Percentiles rank a stretch among this genome's conserved stretches.
Evolutionary conservation across 441 rosid species (phyloP).

Genomic region (Sinapis alba): DNA sequence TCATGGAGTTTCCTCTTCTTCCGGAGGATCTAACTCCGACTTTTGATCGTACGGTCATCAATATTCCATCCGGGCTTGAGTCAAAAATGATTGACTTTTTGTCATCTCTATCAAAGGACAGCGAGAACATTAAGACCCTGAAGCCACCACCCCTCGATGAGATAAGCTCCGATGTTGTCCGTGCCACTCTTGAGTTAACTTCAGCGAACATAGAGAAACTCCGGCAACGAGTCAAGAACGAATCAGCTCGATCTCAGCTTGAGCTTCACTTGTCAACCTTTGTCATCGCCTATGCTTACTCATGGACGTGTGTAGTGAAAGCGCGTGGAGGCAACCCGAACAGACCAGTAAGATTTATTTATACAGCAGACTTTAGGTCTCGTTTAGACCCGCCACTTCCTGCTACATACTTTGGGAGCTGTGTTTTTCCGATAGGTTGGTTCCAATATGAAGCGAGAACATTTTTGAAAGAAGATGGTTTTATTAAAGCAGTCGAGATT

Average conservation of each 20-base stretch:
- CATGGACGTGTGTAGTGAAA: conserved; percentile 36
- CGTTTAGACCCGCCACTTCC: conserved; percentile 35
- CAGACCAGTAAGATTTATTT: conserved; percentile 4
- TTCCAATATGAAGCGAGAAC: conserved; percentile 5
- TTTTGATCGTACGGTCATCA: not conserved
- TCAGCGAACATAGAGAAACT: conserved; percentile 29
- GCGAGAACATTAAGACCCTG: not conserved
- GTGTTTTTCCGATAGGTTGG: not conserved
- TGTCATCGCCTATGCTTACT: conserved; percentile 42
- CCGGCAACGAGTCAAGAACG: conserved; percentile 7
- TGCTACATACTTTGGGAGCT: conserved; percentile 49
- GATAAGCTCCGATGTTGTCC: not conserved
- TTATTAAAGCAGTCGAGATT: conserved; percentile 28
- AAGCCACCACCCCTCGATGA: not conserved
- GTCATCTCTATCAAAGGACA: not conserved
- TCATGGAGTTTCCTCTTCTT: not conserved
- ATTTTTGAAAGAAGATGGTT: conserved; percentile 27
- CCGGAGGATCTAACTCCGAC: not conserved
- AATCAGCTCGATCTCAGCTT: not conserved
- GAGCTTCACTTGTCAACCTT: conserved; percentile 41
- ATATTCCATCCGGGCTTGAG: not conserved
- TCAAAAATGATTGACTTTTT: not conserved
- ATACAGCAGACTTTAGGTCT: conserved; percentile 46
- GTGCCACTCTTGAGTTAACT: not conserved
- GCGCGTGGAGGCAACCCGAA: conserved; percentile 33